phyloP scores from a whole-genome alignment of 1,284 basidiomycete species.

The Ustilago esculenta region DNA sequence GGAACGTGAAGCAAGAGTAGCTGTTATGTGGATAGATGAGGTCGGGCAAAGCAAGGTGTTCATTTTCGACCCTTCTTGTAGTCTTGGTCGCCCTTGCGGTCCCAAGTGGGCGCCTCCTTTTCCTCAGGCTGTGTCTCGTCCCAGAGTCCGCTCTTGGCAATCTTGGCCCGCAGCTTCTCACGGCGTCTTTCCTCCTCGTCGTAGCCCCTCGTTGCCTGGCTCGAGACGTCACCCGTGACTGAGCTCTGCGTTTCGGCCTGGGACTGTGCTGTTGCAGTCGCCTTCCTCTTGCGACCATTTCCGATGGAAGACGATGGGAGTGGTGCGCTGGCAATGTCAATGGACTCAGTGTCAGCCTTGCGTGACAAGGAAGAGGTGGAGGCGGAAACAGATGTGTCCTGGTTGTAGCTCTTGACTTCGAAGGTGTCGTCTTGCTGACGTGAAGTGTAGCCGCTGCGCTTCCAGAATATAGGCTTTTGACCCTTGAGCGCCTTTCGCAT shows the following conservation, averaged over 20 bases:
- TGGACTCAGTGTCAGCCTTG: constrained; percentile 20
- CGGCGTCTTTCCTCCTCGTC: constrained; percentile 32
- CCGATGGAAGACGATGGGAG: constrained; percentile 26
- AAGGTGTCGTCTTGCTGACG: constrained; percentile 21
- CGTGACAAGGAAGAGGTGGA: constrained; percentile 3
- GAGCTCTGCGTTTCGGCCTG: constrained; percentile 8
- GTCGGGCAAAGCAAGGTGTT: background rate
- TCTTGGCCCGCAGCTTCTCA: constrained; percentile 31
- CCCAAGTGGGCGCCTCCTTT: constrained; percentile 57
- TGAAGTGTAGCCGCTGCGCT: constrained; percentile 56
- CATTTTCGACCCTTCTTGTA: constrained; percentile 48
- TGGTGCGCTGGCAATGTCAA: constrained; percentile 35
- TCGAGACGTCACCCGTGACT: background rate
- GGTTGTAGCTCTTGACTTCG: constrained; percentile 4
- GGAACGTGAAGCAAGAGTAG: no score
- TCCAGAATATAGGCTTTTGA: constrained; percentile 66
- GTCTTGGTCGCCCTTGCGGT: constrained; percentile 55
- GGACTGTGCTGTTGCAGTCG: constrained; percentile 5
- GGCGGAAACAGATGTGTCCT: background rate
- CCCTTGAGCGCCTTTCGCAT: constrained; percentile 64
- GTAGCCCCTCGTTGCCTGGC: no score
- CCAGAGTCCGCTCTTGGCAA: constrained; percentile 51
- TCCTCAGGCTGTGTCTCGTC: constrained; percentile 62
- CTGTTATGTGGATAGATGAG: background rate
- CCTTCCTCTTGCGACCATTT: constrained; percentile 31